phyloP scores from a whole-genome alignment of 2,329 filamentous ascomycete species.

The Dactylellina leptospora region DNA sequence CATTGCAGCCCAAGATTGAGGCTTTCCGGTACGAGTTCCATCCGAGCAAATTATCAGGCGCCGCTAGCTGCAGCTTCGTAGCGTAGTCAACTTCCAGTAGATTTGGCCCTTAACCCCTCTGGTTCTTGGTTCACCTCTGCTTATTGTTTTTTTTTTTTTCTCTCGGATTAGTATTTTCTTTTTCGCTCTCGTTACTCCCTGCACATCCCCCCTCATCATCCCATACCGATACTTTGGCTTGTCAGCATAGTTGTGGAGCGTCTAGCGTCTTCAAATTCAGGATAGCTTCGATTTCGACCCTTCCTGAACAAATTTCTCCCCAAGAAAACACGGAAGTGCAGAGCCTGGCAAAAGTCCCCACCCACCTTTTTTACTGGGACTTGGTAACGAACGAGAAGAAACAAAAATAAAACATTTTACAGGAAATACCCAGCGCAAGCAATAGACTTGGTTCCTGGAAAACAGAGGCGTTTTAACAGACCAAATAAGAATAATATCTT shows the following conservation, averaged over 20 bases:
- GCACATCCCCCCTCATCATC: constrained; percentile 37
- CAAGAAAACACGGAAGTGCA: constrained; percentile 49
- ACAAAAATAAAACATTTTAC: constrained; percentile 53
- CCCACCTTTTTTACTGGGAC: constrained; percentile 45
- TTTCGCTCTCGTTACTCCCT: constrained; percentile 18
- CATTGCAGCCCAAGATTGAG: constrained; percentile 31
- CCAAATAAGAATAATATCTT: constrained; percentile 43
- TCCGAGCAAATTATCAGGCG: constrained; percentile 53
- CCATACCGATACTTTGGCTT: constrained; percentile 52
- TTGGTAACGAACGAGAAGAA: constrained; percentile 52
- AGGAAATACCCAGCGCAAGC: constrained; percentile 42
- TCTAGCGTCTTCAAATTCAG: constrained; percentile 52
- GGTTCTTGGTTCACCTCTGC: constrained; percentile 28
- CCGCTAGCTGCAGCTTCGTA: constrained; percentile 48
- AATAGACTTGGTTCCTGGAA: constrained; percentile 51
- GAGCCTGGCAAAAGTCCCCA: constrained; percentile 39
- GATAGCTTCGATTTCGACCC: constrained; percentile 52
- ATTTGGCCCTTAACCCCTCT: constrained; percentile 41
- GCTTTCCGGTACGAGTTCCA: constrained; percentile 48
- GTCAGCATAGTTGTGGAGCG: constrained; percentile 52
- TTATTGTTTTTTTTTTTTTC: constrained; percentile 30
- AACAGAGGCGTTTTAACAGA: constrained; percentile 38
- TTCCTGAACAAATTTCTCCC: constrained; percentile 52
- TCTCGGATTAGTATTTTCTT: constrained; percentile 1
- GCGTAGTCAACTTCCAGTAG: constrained; percentile 34